Evolutionary conservation across 2,329 filamentous ascomycete species (phyloP).

Genomic region (Arachnopeziza araneosa): DNA sequence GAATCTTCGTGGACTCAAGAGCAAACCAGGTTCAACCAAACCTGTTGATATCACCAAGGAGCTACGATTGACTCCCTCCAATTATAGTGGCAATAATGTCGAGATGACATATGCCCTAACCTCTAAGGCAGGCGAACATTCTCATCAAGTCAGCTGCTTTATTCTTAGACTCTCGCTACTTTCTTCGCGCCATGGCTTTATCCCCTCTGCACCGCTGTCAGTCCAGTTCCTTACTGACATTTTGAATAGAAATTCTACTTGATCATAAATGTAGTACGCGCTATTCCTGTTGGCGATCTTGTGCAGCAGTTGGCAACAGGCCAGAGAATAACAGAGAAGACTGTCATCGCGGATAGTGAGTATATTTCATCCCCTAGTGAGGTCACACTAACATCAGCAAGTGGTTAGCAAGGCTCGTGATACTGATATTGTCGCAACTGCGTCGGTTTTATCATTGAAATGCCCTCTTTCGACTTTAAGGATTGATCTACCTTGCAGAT

Average conservation of each 20-base stretch:
- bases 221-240: conserved; percentile 10
- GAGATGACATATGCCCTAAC: conserved; percentile 91
- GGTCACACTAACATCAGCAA: conserved; percentile 34
- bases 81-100: conserved; percentile 66
- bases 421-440: conserved; percentile 82
- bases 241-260: conserved; percentile 62
- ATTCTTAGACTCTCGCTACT: conserved; percentile 10
- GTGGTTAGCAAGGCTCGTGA: conserved; percentile 79
- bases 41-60: conserved; percentile 84
- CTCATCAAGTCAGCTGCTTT: conserved; percentile 22
- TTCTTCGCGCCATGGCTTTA: conserved; percentile 8
- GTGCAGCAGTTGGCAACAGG: conserved; percentile 60
- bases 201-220: conserved; percentile 11
- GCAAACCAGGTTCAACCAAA: conserved; percentile 89
- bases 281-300: conserved; percentile 65
- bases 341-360: conserved; percentile 80
- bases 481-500: conserved; percentile 74
- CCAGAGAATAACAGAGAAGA: conserved; percentile 71
- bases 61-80: conserved; percentile 60
- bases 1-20: conserved; percentile 93
- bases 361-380: conserved; percentile 11
- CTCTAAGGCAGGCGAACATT: conserved; percentile 58
- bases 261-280: conserved; percentile 68
- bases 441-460: conserved; percentile 83
- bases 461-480: conserved; percentile 86